phyloP scores from a whole-genome alignment of 441 rosid genomes.

The Flueggea neowawraea region DNA sequence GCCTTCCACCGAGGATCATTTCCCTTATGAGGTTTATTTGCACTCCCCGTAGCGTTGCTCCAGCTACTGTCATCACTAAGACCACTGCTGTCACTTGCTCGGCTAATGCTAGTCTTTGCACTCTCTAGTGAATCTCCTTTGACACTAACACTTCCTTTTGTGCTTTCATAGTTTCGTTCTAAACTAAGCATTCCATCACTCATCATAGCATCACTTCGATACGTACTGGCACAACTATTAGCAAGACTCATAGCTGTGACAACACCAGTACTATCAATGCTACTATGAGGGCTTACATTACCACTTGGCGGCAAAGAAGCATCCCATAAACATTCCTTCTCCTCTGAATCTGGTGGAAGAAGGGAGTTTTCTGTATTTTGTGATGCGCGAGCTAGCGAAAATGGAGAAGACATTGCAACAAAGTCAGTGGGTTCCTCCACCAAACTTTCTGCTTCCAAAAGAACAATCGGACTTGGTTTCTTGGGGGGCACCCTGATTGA shows the following conservation, averaged over 20 bases:
- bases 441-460: constrained; percentile 65
- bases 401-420: constrained; percentile 13
- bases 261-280: constrained; percentile 36
- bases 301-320: constrained; percentile 94
- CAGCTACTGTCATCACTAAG: constrained; percentile 97
- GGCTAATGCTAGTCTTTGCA: constrained; percentile 78
- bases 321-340: constrained; percentile 95
- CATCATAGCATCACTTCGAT: constrained; percentile 55
- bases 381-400: too few species aligned
- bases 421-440: constrained; percentile 61
- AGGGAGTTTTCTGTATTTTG: constrained; percentile 41
- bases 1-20: constrained; percentile 99
- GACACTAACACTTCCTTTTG: constrained; percentile 60
- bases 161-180: constrained; percentile 70
- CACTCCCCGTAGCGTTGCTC: constrained; percentile 85
- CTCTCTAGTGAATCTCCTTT: constrained; percentile 91
- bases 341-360: constrained; percentile 62
- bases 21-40: constrained; percentile 95
- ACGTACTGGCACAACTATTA: constrained; percentile 73
- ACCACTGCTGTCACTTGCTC: constrained; percentile 92
- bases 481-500: constrained; percentile 57
- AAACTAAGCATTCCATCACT: constrained; percentile 78
- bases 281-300: constrained; percentile 82
- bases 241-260: constrained; percentile 69
- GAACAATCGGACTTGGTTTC: constrained; percentile 48